Evolutionary conservation across 2,329 filamentous ascomycete genomes (phyloP), one percentile per base, ranked within the genome.

Genomic region (Herpotrichia juniperi): DNA sequence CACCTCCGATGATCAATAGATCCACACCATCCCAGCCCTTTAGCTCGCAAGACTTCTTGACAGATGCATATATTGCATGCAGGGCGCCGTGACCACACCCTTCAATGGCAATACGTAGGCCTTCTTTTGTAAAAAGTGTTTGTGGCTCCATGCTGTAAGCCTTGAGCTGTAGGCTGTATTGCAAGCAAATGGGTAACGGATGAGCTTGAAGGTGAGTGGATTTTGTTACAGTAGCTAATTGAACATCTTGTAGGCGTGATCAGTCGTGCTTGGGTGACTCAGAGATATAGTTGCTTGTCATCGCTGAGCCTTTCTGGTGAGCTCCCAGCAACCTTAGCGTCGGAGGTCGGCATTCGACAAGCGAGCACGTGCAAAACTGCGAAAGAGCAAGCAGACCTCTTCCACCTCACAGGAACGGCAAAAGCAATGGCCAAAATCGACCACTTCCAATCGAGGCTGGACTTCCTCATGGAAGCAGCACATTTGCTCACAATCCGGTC

Each of bases 1-100:
- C 94, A 24, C 94, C 94, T 50, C 93, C 91, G 64, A 99, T 96
- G 66, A 99, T 96, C 61, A 99, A 78, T 10, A 97, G 76, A 72
- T 99, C 94, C 25, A 97, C 86, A 28, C 83, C 85, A 59, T 89
- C 81, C 93, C 93, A 97, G 21, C 83, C 83, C 63, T 89, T 89
- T 40, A 82, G 78, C 58, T 85, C 79, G 72, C 88, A 90, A 9
- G 91, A 82, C 57, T 84, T 81, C 34, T 83, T 78, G 22, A 96
- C 84, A 1, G 90, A 88, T 1, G 88, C 85, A 73, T 97, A 99
- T 62, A 99, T 97, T 51, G 91, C 89, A 71, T 97, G 84, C 46
- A 99, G 84, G 1, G 88, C 91, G 58, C 94, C 94, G 76, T 99
- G 94, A 52, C 93, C 93, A 71, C 93, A 96, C 64, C 93, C 93